A percentile compares a stretch with the other conserved stretches of the same genome.
These are phyloP conservation scores for Ogataea siamensis DNA, from an alignment of 805 yeast species.

Conservation along the genomic window DNA sequence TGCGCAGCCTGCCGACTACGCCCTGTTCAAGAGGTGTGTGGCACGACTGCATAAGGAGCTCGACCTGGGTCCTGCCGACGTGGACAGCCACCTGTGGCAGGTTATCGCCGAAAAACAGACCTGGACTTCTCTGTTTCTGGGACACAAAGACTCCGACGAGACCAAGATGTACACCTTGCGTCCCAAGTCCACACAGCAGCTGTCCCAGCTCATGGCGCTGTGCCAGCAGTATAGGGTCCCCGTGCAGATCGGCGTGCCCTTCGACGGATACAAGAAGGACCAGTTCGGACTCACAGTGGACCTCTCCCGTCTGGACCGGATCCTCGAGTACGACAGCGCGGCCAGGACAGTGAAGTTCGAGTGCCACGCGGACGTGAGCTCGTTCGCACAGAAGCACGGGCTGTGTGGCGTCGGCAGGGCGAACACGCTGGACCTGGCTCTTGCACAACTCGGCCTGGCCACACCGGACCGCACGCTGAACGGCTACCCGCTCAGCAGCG, in stretches of 20 bases:
- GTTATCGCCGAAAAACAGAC: constrained; percentile 22
- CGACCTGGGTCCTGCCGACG: constrained; percentile 15
- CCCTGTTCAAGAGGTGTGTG: constrained; percentile 29
- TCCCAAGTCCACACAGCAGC: constrained; percentile 26
- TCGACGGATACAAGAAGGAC: constrained; percentile 9
- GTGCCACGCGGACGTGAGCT: constrained; percentile 9
- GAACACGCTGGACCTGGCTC: constrained; percentile 20
- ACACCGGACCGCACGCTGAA: constrained; percentile 1
- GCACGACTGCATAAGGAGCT: constrained; percentile 25
- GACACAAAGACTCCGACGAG: constrained; percentile 19
- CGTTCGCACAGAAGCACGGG: constrained; percentile 2
- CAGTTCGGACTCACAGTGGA: constrained; percentile 14
- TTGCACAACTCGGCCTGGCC: constrained; percentile 21
- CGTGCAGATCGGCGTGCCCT: constrained; percentile 17
- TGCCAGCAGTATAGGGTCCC: constrained; percentile 31
- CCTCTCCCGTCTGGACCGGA: constrained; percentile 17
- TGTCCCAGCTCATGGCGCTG: constrained; percentile 22
- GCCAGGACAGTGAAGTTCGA: constrained; percentile 9
- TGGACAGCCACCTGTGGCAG: constrained; percentile 22
- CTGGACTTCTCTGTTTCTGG: constrained; percentile 24
- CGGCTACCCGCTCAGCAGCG: constrained; percentile 12
- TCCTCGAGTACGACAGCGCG: constrained; percentile 6
- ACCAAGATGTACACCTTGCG: constrained; percentile 20
- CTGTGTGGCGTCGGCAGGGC: constrained; percentile 4
- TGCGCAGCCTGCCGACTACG: constrained; percentile 23